Base-by-base conservation (phyloP, 2,329 filamentous ascomycete genomes). In the Endoconidiophora laricicola region DNA sequence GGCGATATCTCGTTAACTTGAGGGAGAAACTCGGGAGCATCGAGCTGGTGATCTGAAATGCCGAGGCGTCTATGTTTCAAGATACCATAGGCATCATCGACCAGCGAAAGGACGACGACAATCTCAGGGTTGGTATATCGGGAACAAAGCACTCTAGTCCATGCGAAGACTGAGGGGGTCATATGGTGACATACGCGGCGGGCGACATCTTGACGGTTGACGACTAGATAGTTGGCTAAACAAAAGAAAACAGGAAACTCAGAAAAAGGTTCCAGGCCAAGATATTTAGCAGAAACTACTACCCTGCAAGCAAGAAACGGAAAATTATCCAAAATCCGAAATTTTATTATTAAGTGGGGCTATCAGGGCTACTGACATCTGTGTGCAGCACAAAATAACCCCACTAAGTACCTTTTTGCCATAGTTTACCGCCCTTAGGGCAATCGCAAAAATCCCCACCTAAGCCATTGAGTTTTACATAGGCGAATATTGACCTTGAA, bases 101-200 rank as follows among this genome's bases (percentile, higher is more conserved):
- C 80, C 79, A 86, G 83, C 79, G 78, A 86, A 79, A 83, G 79
- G 79, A 86, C 83, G 74, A 77, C 78, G 76, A 84, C 81, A 85
- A 86, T 83, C 79, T 78, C 69, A 70, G 64, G 43, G 39, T 41
- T 48, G 42, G 24, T 33, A 33, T 37, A 37, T 52, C 46, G 33
- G 38, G 29, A 45, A 39, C 52, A 40, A 38, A 36, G 38, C 20
- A 52, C 46, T 52, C 46, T 48, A 52, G 39, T 48, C 46, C 44
- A 54, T 52, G 49, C 40, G 39, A 49, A 24, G 48, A 49, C 16
- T 50, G 58, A 66, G 59, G 63, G 58, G 63, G 61, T 42, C 40
- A 47, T 41, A 33, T 50, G 47, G 65, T 60, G 63, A 64, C 69
- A 66, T 72, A 81, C 79, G 73, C 76, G 74, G 72, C 45, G 47